A percentile compares a stretch with the other conserved stretches of the same genome.
Evolutionary conservation across 2,329 filamentous ascomycete genomes (phyloP).

Genomic region (Cladosporium cucumerinum): DNA sequence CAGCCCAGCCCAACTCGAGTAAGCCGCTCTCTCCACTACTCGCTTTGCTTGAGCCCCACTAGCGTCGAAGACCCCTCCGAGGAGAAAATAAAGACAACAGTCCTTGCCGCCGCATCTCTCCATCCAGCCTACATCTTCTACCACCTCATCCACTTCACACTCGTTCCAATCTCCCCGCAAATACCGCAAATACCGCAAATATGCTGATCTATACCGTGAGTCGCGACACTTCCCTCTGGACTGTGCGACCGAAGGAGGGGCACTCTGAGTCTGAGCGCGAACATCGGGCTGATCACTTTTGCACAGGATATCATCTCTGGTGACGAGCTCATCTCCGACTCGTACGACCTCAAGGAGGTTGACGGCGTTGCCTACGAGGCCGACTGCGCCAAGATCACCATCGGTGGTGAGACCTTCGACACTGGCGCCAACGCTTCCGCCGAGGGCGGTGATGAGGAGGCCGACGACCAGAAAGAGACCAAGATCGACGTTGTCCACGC

Average conservation of each 20-base stretch:
- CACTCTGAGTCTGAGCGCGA: neutral
- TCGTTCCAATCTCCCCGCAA: constrained; percentile 5
- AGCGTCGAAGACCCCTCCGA: neutral
- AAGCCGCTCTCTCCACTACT: neutral
- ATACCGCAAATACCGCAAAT: constrained; percentile 32
- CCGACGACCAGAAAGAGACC: constrained; percentile 64
- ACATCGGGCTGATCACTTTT: constrained; percentile 1
- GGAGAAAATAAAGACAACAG: constrained; percentile 9
- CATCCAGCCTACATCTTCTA: constrained; percentile 8
- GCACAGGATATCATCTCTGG: constrained; percentile 78
- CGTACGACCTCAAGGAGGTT: constrained; percentile 76
- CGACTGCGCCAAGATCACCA: constrained; percentile 84
- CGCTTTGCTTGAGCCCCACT: constrained; percentile 4
- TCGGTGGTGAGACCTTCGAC: constrained; percentile 72
- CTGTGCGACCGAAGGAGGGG: constrained; percentile 12
- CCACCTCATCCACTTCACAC: constrained; percentile 13
- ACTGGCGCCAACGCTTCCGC: constrained; percentile 96
- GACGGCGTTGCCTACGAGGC: constrained; percentile 83
- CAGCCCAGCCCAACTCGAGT: neutral
- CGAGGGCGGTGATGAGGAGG: constrained; percentile 71
- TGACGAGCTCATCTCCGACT: constrained; percentile 97
- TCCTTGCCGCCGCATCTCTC: constrained; percentile 5
- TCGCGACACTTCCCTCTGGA: constrained; percentile 11
- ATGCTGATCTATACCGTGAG: constrained; percentile 60
- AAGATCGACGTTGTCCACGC: constrained; percentile 93